Evolutionary conservation across 768 basidiomycete genomes (phyloP), one percentile per base, ranked within the genome.

Genomic region (Trametopsis cervina): DNA sequence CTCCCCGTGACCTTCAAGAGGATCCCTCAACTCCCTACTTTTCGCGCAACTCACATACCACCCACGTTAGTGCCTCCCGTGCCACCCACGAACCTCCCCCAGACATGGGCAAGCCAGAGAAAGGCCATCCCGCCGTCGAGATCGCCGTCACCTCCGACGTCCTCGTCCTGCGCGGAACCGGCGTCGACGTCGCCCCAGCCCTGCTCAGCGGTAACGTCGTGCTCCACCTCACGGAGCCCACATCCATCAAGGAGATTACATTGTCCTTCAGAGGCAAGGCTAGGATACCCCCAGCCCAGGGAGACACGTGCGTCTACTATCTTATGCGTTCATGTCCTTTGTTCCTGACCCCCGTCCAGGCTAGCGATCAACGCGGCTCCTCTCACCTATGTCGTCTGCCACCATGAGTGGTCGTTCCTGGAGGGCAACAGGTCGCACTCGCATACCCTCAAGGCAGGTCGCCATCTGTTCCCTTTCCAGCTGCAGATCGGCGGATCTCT

Each of bases 361-460:
- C 57, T 60, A n/a, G 52, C 57, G 7, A 62, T 75, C 51, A 76
- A 68, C 60, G 63, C 65, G 37, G 68, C 76, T 0, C 67, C 69
- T 9, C 63, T 77, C 50, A 78, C 75, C 15, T 85, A 81, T 59
- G 69, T 77, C 37, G 66, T 93, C 37, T 86, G 85, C 64, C 78
- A 77, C 49, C 89, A 94, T 60, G 88, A 92, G 53, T 94, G 90
- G 92, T 86, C 88, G 13, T 94, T 96, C 70, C 81, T 95, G 42
- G 85, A 90, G 57, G 87, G 88, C 48, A 80, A 83, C 57, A 86
- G 81, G 64, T 75, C 73, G 36, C 83, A 85, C 59, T 71, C 76
- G 10, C 91, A 89, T 58, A 97, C 93, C 0, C 82, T 97, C 62
- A 96, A 97, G 68, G 91, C 93, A n/a, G 95, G 95, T 12, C 82